phyloP scores from a whole-genome alignment of 2,329 filamentous ascomycete species.

The Pseudogymnoascus sp. region DNA sequence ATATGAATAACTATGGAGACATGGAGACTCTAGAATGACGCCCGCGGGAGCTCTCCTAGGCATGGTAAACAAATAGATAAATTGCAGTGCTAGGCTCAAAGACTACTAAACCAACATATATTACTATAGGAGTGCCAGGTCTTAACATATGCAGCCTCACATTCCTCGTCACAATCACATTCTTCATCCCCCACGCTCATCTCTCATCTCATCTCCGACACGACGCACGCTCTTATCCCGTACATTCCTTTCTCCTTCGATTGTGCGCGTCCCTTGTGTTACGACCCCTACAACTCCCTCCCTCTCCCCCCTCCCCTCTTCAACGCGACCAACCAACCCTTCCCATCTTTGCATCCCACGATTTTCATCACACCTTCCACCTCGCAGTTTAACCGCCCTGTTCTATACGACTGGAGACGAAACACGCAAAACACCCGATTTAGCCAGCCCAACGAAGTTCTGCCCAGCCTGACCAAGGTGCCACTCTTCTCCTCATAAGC shows the following conservation, averaged over 20 bases:
- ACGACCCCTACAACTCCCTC: neutral
- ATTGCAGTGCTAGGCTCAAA: neutral
- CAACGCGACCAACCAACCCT: neutral
- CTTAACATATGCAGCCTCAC: neutral
- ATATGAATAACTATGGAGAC: neutral
- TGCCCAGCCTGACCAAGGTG: neutral
- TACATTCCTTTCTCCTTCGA: neutral
- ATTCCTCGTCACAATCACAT: constrained; percentile 1
- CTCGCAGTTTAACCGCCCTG: neutral
- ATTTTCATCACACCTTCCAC: neutral
- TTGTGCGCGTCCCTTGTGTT: neutral
- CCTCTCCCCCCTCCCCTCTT: neutral
- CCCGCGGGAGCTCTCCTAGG: neutral
- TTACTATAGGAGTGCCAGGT: neutral
- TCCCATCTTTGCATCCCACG: neutral
- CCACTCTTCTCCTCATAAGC: neutral
- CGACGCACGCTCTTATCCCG: neutral
- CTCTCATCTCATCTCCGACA: neutral
- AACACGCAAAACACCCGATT: neutral
- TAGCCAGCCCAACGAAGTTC: neutral
- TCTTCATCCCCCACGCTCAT: neutral
- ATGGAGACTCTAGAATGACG: neutral
- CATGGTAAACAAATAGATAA: neutral
- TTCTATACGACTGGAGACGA: neutral
- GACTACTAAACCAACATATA: neutral